These are phyloP conservation scores for Leccinum rimulosum DNA, from an alignment of 768 basidiomycete genomes.

Conservation along the genomic window DNA sequence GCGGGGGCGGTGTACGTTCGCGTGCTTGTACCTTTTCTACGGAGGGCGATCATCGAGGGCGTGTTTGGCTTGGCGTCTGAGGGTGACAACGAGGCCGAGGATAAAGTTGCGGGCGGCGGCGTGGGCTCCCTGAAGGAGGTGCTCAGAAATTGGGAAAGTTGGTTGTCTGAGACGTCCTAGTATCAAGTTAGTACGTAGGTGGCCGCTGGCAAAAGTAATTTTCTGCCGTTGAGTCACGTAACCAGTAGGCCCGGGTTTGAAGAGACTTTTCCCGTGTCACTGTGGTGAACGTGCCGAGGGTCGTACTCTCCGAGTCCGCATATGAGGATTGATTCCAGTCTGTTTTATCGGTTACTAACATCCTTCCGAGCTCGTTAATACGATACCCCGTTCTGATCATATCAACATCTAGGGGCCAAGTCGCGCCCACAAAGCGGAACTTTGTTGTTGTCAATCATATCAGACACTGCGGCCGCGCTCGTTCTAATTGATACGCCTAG, in stretches of 20 bases:
- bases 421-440: too few relatives aligned
- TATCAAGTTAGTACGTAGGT: not conserved
- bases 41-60: constrained; percentile 69
- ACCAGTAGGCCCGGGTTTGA: not conserved
- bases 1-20: constrained; percentile 57
- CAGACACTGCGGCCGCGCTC: not conserved
- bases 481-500: not conserved
- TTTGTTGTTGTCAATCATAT: not conserved
- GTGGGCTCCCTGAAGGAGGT: constrained; percentile 5
- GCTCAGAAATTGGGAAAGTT: constrained; percentile 29
- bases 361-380: not conserved
- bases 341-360: not conserved
- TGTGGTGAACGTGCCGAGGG: not conserved
- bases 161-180: constrained; percentile 20
- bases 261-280: not conserved
- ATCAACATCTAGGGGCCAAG: not conserved
- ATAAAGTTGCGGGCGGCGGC: not conserved
- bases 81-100: not conserved
- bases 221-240: not conserved
- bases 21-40: constrained; percentile 68
- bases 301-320: not conserved
- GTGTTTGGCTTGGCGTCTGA: constrained; percentile 53
- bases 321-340: not conserved
- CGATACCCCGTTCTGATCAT: not conserved
- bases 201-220: not conserved